Conservation (phyloP, 1,284 basidiomycete genomes). For the Takashimella koratensis region DNA sequence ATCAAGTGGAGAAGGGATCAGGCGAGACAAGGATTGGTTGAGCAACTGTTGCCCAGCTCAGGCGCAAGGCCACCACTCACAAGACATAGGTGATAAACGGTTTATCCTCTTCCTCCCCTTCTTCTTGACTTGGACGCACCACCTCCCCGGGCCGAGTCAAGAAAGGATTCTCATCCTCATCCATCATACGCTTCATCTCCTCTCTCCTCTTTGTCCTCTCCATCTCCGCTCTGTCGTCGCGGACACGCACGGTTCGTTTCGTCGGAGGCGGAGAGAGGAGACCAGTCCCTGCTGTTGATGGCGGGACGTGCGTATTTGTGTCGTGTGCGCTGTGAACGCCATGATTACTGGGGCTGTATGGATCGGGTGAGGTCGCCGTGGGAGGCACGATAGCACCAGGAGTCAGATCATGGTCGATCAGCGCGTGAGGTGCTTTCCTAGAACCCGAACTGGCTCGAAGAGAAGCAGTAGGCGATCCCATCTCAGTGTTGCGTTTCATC, state of each 20-base stretch:
- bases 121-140: slow-evolving; percentile 3
- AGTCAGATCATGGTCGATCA: not conserved
- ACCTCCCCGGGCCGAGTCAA: slow-evolving; percentile 33
- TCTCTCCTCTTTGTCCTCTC: slow-evolving; percentile 3
- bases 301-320: not conserved
- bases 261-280: slow-evolving; percentile 21
- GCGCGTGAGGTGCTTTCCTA: not conserved
- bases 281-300: slow-evolving; percentile 1
- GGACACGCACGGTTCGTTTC: slow-evolving; percentile 13
- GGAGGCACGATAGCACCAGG: too few species aligned
- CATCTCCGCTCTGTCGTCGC: slow-evolving; percentile 6
- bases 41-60: too few species aligned
- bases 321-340: too few species aligned
- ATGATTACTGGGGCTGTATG: too few species aligned
- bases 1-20: not conserved
- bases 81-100: slow-evolving; percentile 44
- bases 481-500: not conserved
- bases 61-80: too few species aligned
- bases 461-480: not conserved
- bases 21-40: not conserved
- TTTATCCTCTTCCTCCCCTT: slow-evolving; percentile 20
- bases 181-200: slow-evolving; percentile 17
- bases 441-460: not conserved
- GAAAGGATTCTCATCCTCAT: slow-evolving; percentile 40
- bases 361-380: too few species aligned